Conservation (phyloP, 169 alveolate genomes). For the Plasmodium berghei region DNA sequence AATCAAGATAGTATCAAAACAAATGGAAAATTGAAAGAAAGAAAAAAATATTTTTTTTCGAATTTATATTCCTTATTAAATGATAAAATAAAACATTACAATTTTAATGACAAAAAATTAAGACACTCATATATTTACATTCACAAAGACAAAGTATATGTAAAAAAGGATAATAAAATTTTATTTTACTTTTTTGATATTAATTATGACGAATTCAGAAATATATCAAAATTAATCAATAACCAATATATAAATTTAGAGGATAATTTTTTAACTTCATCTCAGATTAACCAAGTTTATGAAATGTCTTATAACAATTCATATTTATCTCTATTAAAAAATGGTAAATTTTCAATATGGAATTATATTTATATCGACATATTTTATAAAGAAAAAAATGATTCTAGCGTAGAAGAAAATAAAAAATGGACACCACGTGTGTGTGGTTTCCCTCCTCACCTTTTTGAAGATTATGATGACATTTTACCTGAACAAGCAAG, state of each 20-base stretch:
- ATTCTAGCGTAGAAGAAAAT: background rate
- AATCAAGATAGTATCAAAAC: too few species aligned
- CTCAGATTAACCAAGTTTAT: conserved; percentile 3
- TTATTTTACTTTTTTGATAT: conserved; percentile 45
- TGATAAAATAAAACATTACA: background rate
- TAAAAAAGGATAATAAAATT: conserved; percentile 11
- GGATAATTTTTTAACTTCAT: conserved; percentile 44
- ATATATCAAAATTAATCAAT: background rate
- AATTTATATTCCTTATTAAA: background rate
- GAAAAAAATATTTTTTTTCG: background rate
- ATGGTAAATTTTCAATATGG: conserved; percentile 29
- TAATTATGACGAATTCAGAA: conserved; percentile 24
- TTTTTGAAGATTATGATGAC: background rate
- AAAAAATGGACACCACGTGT: background rate
- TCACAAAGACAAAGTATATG: conserved; percentile 16
- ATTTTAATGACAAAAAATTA: background rate
- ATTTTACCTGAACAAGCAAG: conserved; percentile 4
- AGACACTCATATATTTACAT: conserved; percentile 12
- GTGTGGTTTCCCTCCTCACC: background rate
- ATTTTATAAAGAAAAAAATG: background rate
- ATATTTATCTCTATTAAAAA: conserved; percentile 5
- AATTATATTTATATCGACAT: conserved; percentile 51
- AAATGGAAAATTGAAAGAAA: background rate
- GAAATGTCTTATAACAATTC: conserved; percentile 4
- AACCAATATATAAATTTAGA: conserved; percentile 60